A percentile compares a stretch with the other conserved stretches of the same genome.
phyloP scores from a whole-genome alignment of 805 yeast genomes.

The Candida maltosa region DNA sequence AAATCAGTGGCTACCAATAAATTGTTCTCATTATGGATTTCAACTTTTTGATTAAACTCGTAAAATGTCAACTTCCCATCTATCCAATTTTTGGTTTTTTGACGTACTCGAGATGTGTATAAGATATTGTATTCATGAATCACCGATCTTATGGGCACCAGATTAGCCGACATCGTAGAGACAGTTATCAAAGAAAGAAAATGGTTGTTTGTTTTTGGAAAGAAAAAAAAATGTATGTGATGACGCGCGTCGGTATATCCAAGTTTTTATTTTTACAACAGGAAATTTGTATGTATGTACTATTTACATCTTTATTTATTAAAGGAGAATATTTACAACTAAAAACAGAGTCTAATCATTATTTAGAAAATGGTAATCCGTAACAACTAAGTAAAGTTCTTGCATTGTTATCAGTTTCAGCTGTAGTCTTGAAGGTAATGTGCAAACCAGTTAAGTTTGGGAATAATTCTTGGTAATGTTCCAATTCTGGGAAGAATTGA shows the following conservation, averaged over 20 bases:
- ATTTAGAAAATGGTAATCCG: conserved; percentile 68
- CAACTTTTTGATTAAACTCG: conserved; percentile 46
- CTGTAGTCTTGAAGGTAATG: conserved; percentile 79
- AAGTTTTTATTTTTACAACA: too few species aligned
- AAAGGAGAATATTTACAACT: too few species aligned
- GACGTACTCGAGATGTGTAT: conserved; percentile 42
- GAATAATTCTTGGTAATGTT: conserved; percentile 85
- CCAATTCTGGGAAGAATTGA: conserved; percentile 88
- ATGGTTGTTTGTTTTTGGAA: too few species aligned
- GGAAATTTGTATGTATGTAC: too few species aligned
- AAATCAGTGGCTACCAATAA: conserved; percentile 34
- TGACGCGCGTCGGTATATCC: too few species aligned
- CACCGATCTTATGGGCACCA: too few species aligned
- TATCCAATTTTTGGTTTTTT: conserved; percentile 49
- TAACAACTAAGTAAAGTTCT: conserved; percentile 76
- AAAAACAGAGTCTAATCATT: conserved; percentile 7
- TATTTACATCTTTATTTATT: too few species aligned
- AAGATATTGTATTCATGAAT: conserved; percentile 47
- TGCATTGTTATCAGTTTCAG: conserved; percentile 88
- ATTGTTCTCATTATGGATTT: conserved; percentile 35
- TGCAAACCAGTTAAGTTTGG: conserved; percentile 84
- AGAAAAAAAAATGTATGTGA: too few species aligned
- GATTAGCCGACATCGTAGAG: too few species aligned
- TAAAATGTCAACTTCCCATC: conserved; percentile 48
- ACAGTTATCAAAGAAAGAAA: too few species aligned